Conservation (phyloP, 2,329 filamentous ascomycete genomes). For the Huntiella moniliformis region DNA sequence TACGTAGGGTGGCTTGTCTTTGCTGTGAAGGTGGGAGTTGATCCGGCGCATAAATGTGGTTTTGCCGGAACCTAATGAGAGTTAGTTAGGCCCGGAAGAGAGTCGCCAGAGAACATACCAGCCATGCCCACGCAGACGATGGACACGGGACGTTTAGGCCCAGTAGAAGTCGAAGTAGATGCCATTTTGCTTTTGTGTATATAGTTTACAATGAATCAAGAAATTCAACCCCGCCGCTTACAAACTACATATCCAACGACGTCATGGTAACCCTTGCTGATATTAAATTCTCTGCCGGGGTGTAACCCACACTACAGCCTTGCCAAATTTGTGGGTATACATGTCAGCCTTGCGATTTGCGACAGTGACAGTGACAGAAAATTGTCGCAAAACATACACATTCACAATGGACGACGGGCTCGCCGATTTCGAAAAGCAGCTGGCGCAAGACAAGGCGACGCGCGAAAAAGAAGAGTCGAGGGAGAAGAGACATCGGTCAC, state of each 20-base stretch:
- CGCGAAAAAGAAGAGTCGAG: constrained; percentile 22
- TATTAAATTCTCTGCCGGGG: not conserved
- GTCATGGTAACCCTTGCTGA: not conserved
- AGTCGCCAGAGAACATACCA: constrained; percentile 29
- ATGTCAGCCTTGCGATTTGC: not conserved
- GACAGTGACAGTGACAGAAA: too few species aligned
- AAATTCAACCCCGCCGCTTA: not conserved
- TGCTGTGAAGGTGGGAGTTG: constrained; percentile 73
- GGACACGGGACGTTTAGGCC: constrained; percentile 37
- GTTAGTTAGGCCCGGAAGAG: constrained; percentile 5
- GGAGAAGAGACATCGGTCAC: not conserved
- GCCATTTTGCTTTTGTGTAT: constrained; percentile 1
- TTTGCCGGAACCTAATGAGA: constrained; percentile 61
- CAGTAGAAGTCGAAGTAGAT: not conserved
- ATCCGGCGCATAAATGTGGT: constrained; percentile 99
- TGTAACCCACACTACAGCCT: not conserved
- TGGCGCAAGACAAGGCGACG: constrained; percentile 44
- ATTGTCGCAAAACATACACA: not conserved
- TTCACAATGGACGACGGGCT: constrained; percentile 33
- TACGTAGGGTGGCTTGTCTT: constrained; percentile 73
- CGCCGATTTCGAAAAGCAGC: constrained; percentile 58
- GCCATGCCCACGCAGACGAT: constrained; percentile 97
- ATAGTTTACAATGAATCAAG: not conserved
- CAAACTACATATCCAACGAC: not conserved
- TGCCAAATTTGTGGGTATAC: not conserved